Percentiles rank a stretch among this genome's conserved stretches.
phyloP scores from a whole-genome alignment of 306 rosid genomes.

The Argentina anserina region DNA sequence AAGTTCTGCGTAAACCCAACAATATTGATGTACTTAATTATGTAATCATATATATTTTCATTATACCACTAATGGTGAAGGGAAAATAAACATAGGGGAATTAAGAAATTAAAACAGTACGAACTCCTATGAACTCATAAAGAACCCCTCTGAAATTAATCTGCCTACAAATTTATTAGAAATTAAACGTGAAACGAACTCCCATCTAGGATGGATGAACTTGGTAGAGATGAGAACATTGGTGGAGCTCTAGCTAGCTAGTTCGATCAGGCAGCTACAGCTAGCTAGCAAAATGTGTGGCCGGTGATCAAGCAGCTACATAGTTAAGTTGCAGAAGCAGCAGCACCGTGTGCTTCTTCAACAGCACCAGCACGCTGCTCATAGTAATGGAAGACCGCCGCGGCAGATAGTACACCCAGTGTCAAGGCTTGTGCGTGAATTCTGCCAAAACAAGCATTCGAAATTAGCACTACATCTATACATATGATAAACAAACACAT shows the following conservation, averaged over 20 bases:
- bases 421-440: conserved; percentile 89
- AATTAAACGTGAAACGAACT: not conserved
- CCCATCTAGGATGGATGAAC: not conserved
- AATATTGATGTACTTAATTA: not conserved
- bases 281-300: not conserved
- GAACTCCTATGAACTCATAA: too few relatives aligned
- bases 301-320: not conserved
- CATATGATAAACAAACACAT: not conserved
- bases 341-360: not conserved
- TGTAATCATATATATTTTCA: not conserved
- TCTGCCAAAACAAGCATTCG: conserved; percentile 27
- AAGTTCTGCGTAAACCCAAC: too few relatives aligned
- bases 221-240: not conserved
- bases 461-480: not conserved
- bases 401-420: conserved; percentile 70
- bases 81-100: not conserved
- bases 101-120: not conserved
- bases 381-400: conserved; percentile 70
- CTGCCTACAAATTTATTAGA: not conserved
- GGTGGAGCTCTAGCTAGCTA: not conserved
- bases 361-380: conserved; percentile 27
- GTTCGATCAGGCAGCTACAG: not conserved
- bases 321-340: conserved; percentile 17
- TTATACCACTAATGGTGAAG: not conserved
- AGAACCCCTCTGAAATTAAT: too few relatives aligned